phyloP scores from a whole-genome alignment of 495 filamentous ascomycete species.

The Glarea lozoyensis region DNA sequence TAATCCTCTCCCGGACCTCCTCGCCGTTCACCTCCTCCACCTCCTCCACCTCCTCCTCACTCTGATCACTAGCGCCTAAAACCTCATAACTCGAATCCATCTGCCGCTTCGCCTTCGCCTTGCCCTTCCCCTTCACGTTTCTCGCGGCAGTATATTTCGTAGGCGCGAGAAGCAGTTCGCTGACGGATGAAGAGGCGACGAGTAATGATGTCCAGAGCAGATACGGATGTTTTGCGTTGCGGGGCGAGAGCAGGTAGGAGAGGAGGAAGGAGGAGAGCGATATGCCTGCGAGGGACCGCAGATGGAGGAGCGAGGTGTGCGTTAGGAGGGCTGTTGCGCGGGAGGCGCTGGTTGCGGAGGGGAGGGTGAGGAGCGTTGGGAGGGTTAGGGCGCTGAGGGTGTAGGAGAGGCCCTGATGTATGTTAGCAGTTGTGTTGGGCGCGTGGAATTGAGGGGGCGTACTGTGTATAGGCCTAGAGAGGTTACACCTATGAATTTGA shows the following conservation, averaged over 20 bases:
- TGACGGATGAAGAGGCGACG: conserved; percentile 42
- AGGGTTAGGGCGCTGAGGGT: conserved; percentile 63
- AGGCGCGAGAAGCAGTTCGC: conserved; percentile 41
- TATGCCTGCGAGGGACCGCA: conserved; percentile 50
- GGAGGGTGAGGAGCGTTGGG: conserved; percentile 68
- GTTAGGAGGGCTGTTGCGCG: conserved; percentile 56
- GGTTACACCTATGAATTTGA: conserved; percentile 88
- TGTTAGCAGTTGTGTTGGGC: too few species aligned
- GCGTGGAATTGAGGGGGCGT: too few species aligned
- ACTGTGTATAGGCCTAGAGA: conserved; percentile 73
- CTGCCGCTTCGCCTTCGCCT: conserved; percentile 12
- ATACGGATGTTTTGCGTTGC: conserved; percentile 68
- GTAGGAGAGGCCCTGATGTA: conserved; percentile 69
- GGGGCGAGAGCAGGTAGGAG: conserved; percentile 65
- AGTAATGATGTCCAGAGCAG: conserved; percentile 69
- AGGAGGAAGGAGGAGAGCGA: conserved; percentile 56
- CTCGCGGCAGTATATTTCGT: too few species aligned
- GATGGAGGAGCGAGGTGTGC: conserved; percentile 46
- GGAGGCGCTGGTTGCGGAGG: conserved; percentile 56
- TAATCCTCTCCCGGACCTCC: conserved; percentile 62
- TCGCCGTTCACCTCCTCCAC: conserved; percentile 69
- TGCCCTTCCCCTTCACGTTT: conserved; percentile 22
- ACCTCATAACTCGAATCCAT: conserved; percentile 61
- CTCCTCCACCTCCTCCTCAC: conserved; percentile 31
- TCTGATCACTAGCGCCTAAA: conserved; percentile 45